Evolutionary conservation across 192 early-diverging fungal species (phyloP), one percentile per base, ranked within the genome.

Genomic region (Endogone sp.): DNA sequence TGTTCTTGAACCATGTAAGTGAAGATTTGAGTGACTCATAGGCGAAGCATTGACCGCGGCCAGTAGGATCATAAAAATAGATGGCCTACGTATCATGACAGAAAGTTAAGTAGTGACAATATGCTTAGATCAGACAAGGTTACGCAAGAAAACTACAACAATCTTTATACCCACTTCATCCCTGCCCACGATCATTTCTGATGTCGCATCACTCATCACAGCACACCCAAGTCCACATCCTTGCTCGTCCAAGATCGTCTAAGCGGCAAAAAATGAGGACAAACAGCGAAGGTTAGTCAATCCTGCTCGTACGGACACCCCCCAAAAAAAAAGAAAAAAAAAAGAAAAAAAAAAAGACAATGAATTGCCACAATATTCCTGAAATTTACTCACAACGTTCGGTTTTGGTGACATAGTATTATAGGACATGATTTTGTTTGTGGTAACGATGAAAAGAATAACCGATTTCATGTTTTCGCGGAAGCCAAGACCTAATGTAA

Each of bases 41-140:
- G 4, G 91, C 92, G 78, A 93, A 95, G 69, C 94, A 96, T 3
- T 92, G 90, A 3, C 95, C 95, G 29, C 94, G 85, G 10, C 97
- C 97, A n/a, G 95, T 93, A 0, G 87, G 75, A 57, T 87, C 93
- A 75, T 96, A 99, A 58, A 95, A 93, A 75, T 94, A 96, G 3
- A 98, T 90, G 10, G 92, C 91, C 76, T 86, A 29, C 16, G 1
- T 49, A 49, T 49, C 6, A 49, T 32, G 10, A 67, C 3, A 66
- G 31, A 26, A n/a, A 56, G 44, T 54, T 61, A 25, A 67, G 31
- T 30, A n/a, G 13, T 37, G 49, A 59, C 25, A 68, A 65, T 9
- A 28, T 3, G 60, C n/a, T 70, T 9, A 32, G 23, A 2, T 25
- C 29, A 25, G 23, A 22, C 29, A 44, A 30, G 3, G 10, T 9